These are phyloP conservation scores for Smithsoniella earleae DNA, from an alignment of 163 green algal species.

Conservation along the genomic window DNA sequence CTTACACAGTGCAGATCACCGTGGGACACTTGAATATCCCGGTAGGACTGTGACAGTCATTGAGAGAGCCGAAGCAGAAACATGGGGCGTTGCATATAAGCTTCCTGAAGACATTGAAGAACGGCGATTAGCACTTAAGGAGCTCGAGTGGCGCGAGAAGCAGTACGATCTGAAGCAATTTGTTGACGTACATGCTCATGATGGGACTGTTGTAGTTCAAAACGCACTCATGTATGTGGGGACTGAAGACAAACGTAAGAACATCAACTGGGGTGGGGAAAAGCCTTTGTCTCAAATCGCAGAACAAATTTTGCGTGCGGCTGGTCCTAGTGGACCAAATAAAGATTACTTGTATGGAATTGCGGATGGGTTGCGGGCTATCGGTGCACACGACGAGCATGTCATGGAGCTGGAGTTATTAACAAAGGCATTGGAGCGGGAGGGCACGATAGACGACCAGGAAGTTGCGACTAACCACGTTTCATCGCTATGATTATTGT, in stretches of 20 bases:
- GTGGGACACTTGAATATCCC: not conserved
- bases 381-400: constrained; percentile 4
- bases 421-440: too few relatives aligned
- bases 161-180: constrained; percentile 24
- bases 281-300: not conserved
- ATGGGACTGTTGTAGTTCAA: not conserved
- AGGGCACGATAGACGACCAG: too few relatives aligned
- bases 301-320: not conserved
- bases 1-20: constrained; percentile 1
- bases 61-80: not conserved
- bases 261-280: constrained; percentile 10
- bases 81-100: constrained; percentile 6
- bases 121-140: not conserved
- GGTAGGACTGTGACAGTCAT: constrained; percentile 3
- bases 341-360: constrained; percentile 15
- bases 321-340: not conserved
- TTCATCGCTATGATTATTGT: too few relatives aligned
- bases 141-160: constrained; percentile 28
- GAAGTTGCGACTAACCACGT: too few relatives aligned
- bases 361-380: constrained; percentile 8
- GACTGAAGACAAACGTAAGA: constrained; percentile 13
- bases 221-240: not conserved
- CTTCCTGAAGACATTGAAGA: constrained; percentile 24
- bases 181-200: not conserved
- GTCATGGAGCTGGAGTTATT: not conserved